Evolutionary conservation across 805 yeast genomes (phyloP).

Genomic region (Zygosaccharomyces gambellarensis): DNA sequence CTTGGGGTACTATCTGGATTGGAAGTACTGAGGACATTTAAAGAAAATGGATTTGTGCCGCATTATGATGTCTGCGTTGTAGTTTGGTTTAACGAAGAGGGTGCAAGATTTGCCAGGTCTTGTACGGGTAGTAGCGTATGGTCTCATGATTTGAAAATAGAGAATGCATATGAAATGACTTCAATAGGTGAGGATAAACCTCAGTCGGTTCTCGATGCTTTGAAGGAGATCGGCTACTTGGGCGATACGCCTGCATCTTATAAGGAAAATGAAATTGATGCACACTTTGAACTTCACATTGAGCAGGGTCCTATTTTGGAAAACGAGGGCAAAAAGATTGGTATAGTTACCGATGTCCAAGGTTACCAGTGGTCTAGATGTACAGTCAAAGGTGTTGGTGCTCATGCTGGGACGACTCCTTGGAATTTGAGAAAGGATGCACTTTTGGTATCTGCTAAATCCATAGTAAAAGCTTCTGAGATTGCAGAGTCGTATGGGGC

Average conservation of each 20-base stretch:
- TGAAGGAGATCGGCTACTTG: constrained; percentile 56
- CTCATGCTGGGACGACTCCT: constrained; percentile 74
- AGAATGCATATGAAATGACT: constrained; percentile 47
- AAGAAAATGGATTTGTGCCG: constrained; percentile 55
- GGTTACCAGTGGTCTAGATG: constrained; percentile 60
- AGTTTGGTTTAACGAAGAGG: constrained; percentile 76
- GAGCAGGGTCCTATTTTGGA: constrained; percentile 75
- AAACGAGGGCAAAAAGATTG: constrained; percentile 49
- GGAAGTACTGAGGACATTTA: constrained; percentile 60
- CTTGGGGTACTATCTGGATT: constrained; percentile 63
- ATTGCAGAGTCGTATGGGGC: constrained; percentile 51
- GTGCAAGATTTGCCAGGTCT: constrained; percentile 69
- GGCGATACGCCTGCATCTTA: constrained; percentile 49
- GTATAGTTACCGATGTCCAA: constrained; percentile 64
- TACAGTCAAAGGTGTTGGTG: constrained; percentile 56
- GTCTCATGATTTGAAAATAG: constrained; percentile 48
- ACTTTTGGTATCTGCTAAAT: constrained; percentile 50
- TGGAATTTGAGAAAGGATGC: constrained; percentile 58
- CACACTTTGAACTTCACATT: constrained; percentile 71
- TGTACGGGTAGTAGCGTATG: constrained; percentile 65
- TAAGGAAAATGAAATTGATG: constrained; percentile 50
- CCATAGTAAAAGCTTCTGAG: constrained; percentile 53
- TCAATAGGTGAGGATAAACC: constrained; percentile 50
- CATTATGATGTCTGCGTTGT: constrained; percentile 60
- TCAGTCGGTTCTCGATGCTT: constrained; percentile 49